A percentile compares a stretch with the other conserved stretches of the same genome.
Conservation (phyloP, 2,329 filamentous ascomycete genomes). For the Fusarium sublunatum region DNA sequence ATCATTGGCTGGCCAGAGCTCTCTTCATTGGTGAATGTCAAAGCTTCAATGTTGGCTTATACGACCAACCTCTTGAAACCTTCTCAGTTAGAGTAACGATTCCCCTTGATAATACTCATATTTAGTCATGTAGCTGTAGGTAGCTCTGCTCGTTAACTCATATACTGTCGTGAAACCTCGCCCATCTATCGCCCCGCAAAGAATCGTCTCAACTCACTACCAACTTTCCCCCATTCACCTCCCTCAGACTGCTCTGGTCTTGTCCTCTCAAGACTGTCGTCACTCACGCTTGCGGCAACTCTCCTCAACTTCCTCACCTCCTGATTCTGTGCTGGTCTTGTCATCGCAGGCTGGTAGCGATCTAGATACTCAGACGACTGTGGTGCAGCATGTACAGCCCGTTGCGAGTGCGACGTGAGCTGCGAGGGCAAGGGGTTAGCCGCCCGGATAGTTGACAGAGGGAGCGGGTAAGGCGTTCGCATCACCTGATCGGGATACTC, state of each 20-base stretch:
- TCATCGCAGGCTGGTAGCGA: constrained; percentile 44
- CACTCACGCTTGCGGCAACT: constrained; percentile 19
- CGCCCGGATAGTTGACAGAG: constrained; percentile 25
- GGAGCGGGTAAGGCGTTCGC: constrained; percentile 27
- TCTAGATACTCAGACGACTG: constrained; percentile 53
- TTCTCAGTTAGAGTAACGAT: background rate
- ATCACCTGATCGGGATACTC: constrained; percentile 43
- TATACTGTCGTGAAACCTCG: background rate
- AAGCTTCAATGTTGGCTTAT: background rate
- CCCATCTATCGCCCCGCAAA: constrained; percentile 36
- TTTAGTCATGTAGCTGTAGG: background rate
- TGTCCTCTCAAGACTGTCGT: constrained; percentile 13
- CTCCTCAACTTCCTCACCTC: constrained; percentile 25
- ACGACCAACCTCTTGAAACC: background rate
- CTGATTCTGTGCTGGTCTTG: constrained; percentile 5
- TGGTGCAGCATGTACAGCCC: constrained; percentile 20
- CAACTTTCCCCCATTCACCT: constrained; percentile 38
- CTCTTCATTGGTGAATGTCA: background rate
- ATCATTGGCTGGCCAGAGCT: constrained; percentile 5
- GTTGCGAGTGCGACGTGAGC: constrained; percentile 31
- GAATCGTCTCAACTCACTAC: constrained; percentile 42
- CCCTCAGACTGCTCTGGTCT: constrained; percentile 9
- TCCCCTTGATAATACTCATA: background rate
- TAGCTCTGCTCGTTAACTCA: background rate
- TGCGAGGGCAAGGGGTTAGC: constrained; percentile 33